Base-by-base conservation (phyloP, 306 rosid genomes). In the Cicer pinnatifidum region DNA sequence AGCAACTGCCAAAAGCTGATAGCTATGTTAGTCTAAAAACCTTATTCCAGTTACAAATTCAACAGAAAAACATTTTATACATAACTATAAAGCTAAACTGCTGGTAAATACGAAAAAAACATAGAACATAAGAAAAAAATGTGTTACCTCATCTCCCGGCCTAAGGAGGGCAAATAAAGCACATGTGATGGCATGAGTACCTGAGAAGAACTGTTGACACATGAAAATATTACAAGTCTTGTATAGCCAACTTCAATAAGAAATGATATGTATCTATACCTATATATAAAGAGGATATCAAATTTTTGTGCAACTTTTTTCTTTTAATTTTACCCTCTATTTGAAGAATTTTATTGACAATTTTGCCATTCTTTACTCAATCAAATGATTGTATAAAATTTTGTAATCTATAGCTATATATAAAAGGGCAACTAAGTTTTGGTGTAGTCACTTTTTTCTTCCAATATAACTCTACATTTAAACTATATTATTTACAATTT, bases 1-100 rank as follows among this genome's bases (percentile, higher is more conserved):
- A 33, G 96, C 97, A 78, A 93, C 96, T 73, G 98, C 98, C 96
- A 93, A 84, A 82, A 89, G 96, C 97, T 93, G 96, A 88, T 73
- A 76, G 77, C 71, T 59, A 75, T 81, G 33, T 89, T 69, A 90
- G 88, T 86, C 77, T 59, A 88, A 75, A 79, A 79, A 81, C 71
- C 67, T 69, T 40, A 75, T 54, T 73, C 75, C 20, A 79, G 23
- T 20, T 8, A 54, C 20, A 71, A 80, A 63, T 16, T 46, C 56
- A 71, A 72, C 59, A 46, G 33, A 38, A 67, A 11, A 69, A 71
- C 7, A 43, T 47, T n/a, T 13, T 23, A 17, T 3, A 28, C 33
- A 28, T 28, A 51, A 75, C 66, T 10, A 50, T 8, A 73, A 12
- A 70, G 41, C 63, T 59, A 50, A 77, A 7, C 13, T 11, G 11